Conservation (phyloP, 805 yeast genomes). For the Zygosaccharomyces gambellarensis region DNA sequence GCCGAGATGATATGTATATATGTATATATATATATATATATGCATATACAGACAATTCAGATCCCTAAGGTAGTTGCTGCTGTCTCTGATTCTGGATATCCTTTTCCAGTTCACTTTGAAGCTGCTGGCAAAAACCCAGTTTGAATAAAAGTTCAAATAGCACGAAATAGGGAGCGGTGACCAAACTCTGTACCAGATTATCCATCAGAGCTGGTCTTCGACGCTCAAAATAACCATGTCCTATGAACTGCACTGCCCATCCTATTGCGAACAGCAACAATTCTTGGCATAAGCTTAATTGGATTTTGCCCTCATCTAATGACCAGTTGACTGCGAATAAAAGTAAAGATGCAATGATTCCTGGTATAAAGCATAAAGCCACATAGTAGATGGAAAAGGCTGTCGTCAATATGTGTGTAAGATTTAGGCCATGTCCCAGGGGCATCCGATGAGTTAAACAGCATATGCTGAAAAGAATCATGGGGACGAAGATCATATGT, state of each 20-base stretch:
- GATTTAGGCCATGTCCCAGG: conserved; percentile 33
- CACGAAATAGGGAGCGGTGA: conserved; percentile 88
- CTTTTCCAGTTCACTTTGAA: conserved; percentile 34
- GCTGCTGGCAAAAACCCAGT: conserved; percentile 54
- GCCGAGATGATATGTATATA: too few relatives aligned
- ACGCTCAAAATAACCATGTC: conserved; percentile 78
- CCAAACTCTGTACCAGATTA: conserved; percentile 76
- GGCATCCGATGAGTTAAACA: conserved; percentile 18
- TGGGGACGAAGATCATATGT: conserved; percentile 77
- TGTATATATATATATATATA: too few relatives aligned
- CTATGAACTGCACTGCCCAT: conserved; percentile 84
- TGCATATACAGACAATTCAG: too few relatives aligned
- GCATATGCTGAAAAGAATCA: conserved; percentile 53
- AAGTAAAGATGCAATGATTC: conserved; percentile 41
- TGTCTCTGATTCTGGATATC: background rate
- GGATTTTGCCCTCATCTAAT: conserved; percentile 18
- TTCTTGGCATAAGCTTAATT: conserved; percentile 18
- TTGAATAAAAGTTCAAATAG: conserved; percentile 67
- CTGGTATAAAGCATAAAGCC: conserved; percentile 48
- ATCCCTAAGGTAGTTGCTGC: too few relatives aligned
- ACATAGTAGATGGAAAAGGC: conserved; percentile 56
- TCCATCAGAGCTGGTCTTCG: conserved; percentile 86
- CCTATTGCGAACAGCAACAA: conserved; percentile 44
- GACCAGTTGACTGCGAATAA: conserved; percentile 34
- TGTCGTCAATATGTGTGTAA: conserved; percentile 44